Evolutionary conservation across 2,329 filamentous ascomycete species (phyloP), one percentile per base, ranked within the genome.

Genomic region (Neonectria neomacrospora): DNA sequence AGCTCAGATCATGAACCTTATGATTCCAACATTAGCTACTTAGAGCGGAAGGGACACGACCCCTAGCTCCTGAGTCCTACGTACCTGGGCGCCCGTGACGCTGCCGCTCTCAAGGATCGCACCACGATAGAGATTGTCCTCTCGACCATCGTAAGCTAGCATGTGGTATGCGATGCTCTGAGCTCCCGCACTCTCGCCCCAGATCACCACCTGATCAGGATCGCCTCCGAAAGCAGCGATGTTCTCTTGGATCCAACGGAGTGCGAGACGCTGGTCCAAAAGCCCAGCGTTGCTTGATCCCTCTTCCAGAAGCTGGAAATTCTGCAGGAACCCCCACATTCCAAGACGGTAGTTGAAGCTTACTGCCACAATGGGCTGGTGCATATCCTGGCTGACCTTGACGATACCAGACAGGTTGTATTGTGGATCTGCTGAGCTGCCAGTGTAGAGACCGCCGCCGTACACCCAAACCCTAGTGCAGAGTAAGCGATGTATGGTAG

Each of bases 31-130:
- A 12, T 18, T 20, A 41, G 37, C 8, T 2, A 10, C 18, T 3
- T 18, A 41, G 8, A 30, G 1, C n/a, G n/a, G 10, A 41, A 18
- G 3, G 7, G 37, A 18, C 12, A 56, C 47, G 37, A 7, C 44
- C 48, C 18, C 3, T 10, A 5, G 23, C 20, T 9, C 8, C n/a
- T n/a, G n/a, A n/a, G n/a, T n/a, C n/a, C 39, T 5, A 18, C 56
- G 9, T 61, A 69, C 69, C 63, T 71, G 70, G 5, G 64, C 67
- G 4, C 70, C 70, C 2, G 70, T 71, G 1, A 69, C 58, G 0
- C 78, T 78, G 4, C 85, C 85, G 12, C 83, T 86, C 56, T 89
- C 80, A 56, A 84, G 76, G 47, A 86, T 88, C 2, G 82, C 86
- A 8, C 76, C 83, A 4, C 81, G 80, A 69, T 87, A 89, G 0